phyloP scores from a whole-genome alignment of 2,329 filamentous ascomycete genomes.

The Aureobasidium sp. region DNA sequence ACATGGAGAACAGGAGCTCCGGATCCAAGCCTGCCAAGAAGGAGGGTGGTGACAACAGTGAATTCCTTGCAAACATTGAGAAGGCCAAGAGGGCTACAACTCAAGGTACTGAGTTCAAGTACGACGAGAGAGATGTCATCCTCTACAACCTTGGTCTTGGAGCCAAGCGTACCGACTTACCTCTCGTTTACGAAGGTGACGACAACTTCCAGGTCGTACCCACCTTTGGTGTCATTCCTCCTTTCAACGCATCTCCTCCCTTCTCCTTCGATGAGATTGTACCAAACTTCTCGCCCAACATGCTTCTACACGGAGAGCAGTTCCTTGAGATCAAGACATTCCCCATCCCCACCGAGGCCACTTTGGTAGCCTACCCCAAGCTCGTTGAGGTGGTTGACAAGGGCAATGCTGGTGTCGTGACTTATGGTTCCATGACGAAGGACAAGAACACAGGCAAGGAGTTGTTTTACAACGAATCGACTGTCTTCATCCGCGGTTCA shows the following conservation, averaged over 20 bases:
- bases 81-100: slow-evolving; percentile 63
- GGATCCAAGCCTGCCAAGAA: slow-evolving; percentile 24
- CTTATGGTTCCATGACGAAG: slow-evolving; percentile 71
- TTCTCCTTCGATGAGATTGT: slow-evolving; percentile 77
- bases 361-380: slow-evolving; percentile 65
- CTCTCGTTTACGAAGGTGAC: slow-evolving; percentile 80
- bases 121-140: slow-evolving; percentile 78
- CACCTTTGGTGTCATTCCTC: slow-evolving; percentile 94
- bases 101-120: slow-evolving; percentile 69
- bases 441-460: slow-evolving; percentile 80
- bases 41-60: slow-evolving; percentile 41
- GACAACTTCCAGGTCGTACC: slow-evolving; percentile 91
- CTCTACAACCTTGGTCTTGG: slow-evolving; percentile 95
- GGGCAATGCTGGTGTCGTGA: slow-evolving; percentile 77
- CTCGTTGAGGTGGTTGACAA: slow-evolving; percentile 96
- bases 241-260: slow-evolving; percentile 73
- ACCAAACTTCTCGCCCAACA: slow-evolving; percentile 96
- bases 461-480: slow-evolving; percentile 93
- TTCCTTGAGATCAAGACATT: slow-evolving; percentile 91
- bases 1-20: slow-evolving; percentile 67
- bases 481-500: slow-evolving; percentile 83
- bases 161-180: slow-evolving; percentile 80
- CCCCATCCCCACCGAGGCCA: slow-evolving; percentile 78
- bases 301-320: slow-evolving; percentile 97
- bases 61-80: slow-evolving; percentile 68